Percentiles rank a stretch among this genome's conserved stretches.
These are phyloP conservation scores for Clonostachys byssicola DNA, from an alignment of 2,329 filamentous ascomycete genomes.

Conservation along the genomic window DNA sequence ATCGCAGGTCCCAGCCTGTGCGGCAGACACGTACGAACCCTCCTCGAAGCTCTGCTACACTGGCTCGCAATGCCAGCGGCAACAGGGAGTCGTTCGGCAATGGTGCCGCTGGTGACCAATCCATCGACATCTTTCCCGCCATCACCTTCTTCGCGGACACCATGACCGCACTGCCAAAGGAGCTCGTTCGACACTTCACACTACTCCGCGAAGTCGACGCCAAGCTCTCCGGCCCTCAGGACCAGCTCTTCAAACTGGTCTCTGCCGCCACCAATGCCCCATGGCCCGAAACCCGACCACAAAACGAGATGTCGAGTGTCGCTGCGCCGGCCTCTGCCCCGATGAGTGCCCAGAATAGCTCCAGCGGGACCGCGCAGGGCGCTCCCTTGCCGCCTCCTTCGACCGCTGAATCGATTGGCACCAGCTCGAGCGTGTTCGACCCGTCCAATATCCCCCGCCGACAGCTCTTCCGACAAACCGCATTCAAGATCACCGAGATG, in stretches of 20 bases:
- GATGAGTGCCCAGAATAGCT: slow-evolving; percentile 46
- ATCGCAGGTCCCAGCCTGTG: slow-evolving; percentile 58
- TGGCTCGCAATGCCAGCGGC: slow-evolving; percentile 33
- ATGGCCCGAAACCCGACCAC: slow-evolving; percentile 34
- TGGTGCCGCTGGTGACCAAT: slow-evolving; percentile 44
- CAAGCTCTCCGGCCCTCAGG: slow-evolving; percentile 87
- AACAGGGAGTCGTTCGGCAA: slow-evolving; percentile 36
- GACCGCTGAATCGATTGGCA: slow-evolving; percentile 35
- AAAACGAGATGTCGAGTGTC: slow-evolving; percentile 25
- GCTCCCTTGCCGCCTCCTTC: slow-evolving; percentile 29
- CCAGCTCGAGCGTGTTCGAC: slow-evolving; percentile 41
- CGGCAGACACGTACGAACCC: slow-evolving; percentile 64
- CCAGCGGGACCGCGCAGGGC: slow-evolving; percentile 30
- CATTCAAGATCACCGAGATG: slow-evolving; percentile 76
- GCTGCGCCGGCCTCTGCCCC: slow-evolving; percentile 36
- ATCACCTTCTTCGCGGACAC: slow-evolving; percentile 82
- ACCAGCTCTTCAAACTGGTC: slow-evolving; percentile 74
- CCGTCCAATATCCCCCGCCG: slow-evolving; percentile 61
- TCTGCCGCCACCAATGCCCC: slow-evolving; percentile 54
- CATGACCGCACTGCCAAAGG: slow-evolving; percentile 86
- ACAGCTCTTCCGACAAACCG: slow-evolving; percentile 73
- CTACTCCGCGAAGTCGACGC: slow-evolving; percentile 96
- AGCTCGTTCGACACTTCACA: slow-evolving; percentile 93
- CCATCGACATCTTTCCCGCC: slow-evolving; percentile 63
- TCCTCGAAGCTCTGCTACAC: slow-evolving; percentile 46